Percentiles rank a stretch among this genome's conserved stretches.
Conservation (phyloP, 2,329 filamentous ascomycete genomes). For the Nothophoma quercina region DNA sequence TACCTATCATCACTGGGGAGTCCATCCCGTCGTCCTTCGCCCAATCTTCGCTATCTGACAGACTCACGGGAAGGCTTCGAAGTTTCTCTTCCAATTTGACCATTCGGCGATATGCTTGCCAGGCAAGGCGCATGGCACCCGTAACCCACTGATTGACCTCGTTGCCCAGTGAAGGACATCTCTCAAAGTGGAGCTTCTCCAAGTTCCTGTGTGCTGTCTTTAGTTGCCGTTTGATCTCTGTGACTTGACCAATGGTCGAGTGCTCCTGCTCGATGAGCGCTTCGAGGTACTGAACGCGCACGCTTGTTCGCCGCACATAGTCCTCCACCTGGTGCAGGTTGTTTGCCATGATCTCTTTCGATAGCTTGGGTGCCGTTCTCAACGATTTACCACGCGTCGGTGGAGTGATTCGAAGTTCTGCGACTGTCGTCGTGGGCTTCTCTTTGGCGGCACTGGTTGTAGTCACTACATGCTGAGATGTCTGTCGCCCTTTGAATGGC, state of each 20-base stretch:
- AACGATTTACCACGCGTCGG: constrained; percentile 3
- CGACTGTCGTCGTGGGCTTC: background rate
- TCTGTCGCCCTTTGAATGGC: constrained; percentile 12
- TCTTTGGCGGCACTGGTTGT: background rate
- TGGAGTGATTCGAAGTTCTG: background rate
- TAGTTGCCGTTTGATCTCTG: constrained; percentile 30
- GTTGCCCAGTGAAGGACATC: constrained; percentile 13
- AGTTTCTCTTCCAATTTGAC: constrained; percentile 28
- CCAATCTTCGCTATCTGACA: constrained; percentile 9
- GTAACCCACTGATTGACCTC: constrained; percentile 19
- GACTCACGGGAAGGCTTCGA: constrained; percentile 7
- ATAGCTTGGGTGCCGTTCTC: constrained; percentile 8
- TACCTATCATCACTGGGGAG: constrained; percentile 13
- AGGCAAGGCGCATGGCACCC: constrained; percentile 26
- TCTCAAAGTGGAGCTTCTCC: constrained; percentile 29
- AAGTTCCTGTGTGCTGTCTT: constrained; percentile 29
- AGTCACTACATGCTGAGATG: background rate
- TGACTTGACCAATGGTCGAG: constrained; percentile 23
- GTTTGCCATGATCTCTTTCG: constrained; percentile 17
- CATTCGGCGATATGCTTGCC: constrained; percentile 31
- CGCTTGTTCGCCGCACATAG: constrained; percentile 22
- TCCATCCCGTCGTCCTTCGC: constrained; percentile 6
- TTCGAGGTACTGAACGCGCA: constrained; percentile 26
- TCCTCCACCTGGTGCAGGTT: constrained; percentile 13
- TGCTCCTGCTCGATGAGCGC: constrained; percentile 22